These are phyloP conservation scores for Sindora glabra DNA, from an alignment of 306 rosid species.

Conservation along the genomic window DNA sequence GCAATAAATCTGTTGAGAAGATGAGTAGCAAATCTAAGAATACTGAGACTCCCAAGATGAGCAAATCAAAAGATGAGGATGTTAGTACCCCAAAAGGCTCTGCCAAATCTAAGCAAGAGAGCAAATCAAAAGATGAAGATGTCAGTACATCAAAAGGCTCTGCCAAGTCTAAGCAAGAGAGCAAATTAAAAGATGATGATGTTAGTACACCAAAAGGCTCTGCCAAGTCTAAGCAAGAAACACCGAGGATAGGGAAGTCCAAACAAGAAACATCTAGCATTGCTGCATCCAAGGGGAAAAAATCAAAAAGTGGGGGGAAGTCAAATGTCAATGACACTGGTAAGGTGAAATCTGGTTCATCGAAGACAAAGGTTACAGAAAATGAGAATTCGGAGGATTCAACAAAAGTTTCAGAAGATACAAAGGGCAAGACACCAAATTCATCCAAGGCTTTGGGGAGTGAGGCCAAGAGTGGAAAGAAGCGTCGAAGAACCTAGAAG, in stretches of 20 bases:
- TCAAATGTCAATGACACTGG: constrained; percentile 31
- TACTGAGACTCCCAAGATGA: constrained; percentile 32
- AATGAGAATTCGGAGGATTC: constrained; percentile 36
- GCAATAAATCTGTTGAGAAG: constrained; percentile 41
- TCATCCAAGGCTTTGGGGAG: constrained; percentile 43
- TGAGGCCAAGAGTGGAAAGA: constrained; percentile 60
- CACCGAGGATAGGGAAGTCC: constrained; percentile 40
- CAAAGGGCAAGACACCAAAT: constrained; percentile 41
- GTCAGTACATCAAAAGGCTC: constrained; percentile 29
- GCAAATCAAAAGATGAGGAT: constrained; percentile 52
- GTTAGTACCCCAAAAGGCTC: constrained; percentile 29
- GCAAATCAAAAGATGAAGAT: too few species aligned
- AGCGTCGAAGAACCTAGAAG: constrained; percentile 50
- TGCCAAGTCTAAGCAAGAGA: constrained; percentile 51
- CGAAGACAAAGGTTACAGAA: constrained; percentile 37
- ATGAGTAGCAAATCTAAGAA: constrained; percentile 39
- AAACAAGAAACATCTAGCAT: constrained; percentile 44
- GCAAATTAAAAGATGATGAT: constrained; percentile 52
- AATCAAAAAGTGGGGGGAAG: constrained; percentile 43
- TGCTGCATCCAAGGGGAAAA: constrained; percentile 47
- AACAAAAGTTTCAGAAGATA: constrained; percentile 21
- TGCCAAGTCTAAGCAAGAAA: constrained; percentile 54
- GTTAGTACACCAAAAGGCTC: constrained; percentile 29
- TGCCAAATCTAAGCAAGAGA: constrained; percentile 54
- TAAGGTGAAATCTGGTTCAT: constrained; percentile 42